Percentiles rank a stretch among this genome's conserved stretches.
Conservation (phyloP, 208 protist genomes). For the Sergeia podlipaevii region DNA sequence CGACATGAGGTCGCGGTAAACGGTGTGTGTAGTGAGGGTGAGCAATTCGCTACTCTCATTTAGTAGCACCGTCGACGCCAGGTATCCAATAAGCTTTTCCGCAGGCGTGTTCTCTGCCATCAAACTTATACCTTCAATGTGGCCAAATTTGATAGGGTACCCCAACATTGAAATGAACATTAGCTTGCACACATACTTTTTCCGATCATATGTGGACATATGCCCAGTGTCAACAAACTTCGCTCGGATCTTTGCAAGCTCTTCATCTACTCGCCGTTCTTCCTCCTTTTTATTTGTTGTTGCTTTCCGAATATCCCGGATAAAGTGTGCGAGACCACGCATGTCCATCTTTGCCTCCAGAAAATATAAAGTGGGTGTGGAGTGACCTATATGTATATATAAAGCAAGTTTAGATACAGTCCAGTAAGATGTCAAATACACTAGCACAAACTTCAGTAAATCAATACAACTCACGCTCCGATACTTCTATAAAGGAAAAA, state of each 20-base stretch:
- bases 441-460: too few species aligned
- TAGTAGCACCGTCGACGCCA: constrained; percentile 94
- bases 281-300: constrained; percentile 94
- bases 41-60: constrained; percentile 97
- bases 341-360: constrained; percentile 92
- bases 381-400: too few species aligned
- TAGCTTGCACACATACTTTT: constrained; percentile 99
- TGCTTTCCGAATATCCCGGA: constrained; percentile 93
- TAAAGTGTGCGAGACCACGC: constrained; percentile 96
- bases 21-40: constrained; percentile 97
- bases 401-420: too few species aligned
- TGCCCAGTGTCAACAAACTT: constrained; percentile 92
- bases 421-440: too few species aligned
- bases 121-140: constrained; percentile 98
- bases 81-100: constrained; percentile 98
- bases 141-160: constrained; percentile 99
- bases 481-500: too few species aligned
- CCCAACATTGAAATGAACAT: constrained; percentile 99
- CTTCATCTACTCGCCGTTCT: constrained; percentile 95
- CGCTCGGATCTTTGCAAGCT: constrained; percentile 98
- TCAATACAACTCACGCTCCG: too few species aligned
- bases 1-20: constrained; percentile 95
- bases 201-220: constrained; percentile 95
- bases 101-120: constrained; percentile 94
- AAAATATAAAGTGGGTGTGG: not conserved